Evolutionary conservation across 2,329 filamentous ascomycete genomes (phyloP).

Genomic region (Penicillium corylophilum): DNA sequence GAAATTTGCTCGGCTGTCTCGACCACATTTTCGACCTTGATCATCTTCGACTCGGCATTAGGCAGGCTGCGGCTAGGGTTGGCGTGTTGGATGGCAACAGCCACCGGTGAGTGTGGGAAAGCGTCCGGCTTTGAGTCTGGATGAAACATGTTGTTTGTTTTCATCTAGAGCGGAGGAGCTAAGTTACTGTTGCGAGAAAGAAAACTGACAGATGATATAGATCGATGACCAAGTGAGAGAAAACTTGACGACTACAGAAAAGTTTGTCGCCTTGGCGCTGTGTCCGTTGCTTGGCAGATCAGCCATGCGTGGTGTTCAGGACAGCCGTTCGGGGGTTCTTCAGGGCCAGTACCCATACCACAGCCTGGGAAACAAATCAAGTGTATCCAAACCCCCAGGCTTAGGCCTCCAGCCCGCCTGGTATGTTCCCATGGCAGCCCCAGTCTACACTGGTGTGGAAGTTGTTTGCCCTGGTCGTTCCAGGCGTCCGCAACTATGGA

Average conservation of each 20-base stretch:
- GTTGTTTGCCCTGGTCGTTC: background rate
- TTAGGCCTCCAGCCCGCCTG: background rate
- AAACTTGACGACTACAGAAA: background rate
- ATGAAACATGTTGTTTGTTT: constrained; percentile 6
- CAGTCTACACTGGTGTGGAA: too few species aligned
- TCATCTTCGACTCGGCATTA: constrained; percentile 15
- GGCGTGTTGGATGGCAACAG: constrained; percentile 17
- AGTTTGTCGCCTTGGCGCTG: constrained; percentile 8
- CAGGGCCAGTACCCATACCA: background rate
- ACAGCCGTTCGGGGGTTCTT: background rate
- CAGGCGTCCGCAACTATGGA: background rate
- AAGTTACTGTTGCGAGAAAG: background rate
- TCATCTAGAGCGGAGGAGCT: background rate
- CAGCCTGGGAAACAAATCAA: background rate
- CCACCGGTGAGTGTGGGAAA: constrained; percentile 14
- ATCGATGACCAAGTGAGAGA: background rate
- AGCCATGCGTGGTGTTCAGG: background rate
- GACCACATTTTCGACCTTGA: constrained; percentile 8
- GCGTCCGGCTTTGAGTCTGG: background rate
- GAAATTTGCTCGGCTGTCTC: constrained; percentile 19
- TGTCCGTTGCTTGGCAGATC: constrained; percentile 6
- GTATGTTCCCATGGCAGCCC: background rate
- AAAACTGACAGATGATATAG: background rate
- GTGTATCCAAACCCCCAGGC: background rate
- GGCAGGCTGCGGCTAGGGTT: constrained; percentile 9